Base-by-base conservation (phyloP, 495 filamentous ascomycete genomes). In the Penicillium cinerascens region DNA sequence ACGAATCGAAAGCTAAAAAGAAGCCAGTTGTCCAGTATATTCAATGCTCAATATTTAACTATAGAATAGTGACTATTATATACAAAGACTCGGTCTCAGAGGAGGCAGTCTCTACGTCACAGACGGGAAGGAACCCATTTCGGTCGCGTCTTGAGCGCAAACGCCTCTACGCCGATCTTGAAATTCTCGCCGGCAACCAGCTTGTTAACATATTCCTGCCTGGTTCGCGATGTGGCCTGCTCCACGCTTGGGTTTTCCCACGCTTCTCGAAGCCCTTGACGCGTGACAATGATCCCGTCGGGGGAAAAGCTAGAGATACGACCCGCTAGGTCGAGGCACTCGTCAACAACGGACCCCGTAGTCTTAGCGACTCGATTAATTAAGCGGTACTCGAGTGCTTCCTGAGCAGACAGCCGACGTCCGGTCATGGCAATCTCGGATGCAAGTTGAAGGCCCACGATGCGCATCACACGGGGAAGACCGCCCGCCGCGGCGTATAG, bases 61-160 rank as follows among this genome's bases (percentile, higher is more conserved):
- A 10, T 9, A 7, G 26, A 29, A 29, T 7, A 29, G 29, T 33
- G 11, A 39, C 33, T n/a, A 39, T 17, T 20, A 39, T 39, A 18
- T 39, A 39, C 16, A 38, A 9, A 38, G 36, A 16, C 37, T 18
- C n/a, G 16, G 37, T 39, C 37, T 39, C 29, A 13, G 3, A 13
- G 7, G 26, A 38, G 13, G 16, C 36, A 18, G 37, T 39, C 37
- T 18, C 6, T 20, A 39, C 37, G 37, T 39, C 37, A 39, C 37
- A 39, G 37, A 39, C 37, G 37, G 5, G 37, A 39, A 8, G 37
- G 37, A 16, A 66, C 65, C 88, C 89, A 92, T 47, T 74, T 76
- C 25, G 87, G 81, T 67, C 77, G 76, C 74, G 82, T 77, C 76
- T 82, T 89, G 76, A 85, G 83, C 35, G 85, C 78, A 78, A 95